Base-by-base conservation (phyloP, 2,329 filamentous ascomycete genomes). In the Fusarium chlamydosporum region DNA sequence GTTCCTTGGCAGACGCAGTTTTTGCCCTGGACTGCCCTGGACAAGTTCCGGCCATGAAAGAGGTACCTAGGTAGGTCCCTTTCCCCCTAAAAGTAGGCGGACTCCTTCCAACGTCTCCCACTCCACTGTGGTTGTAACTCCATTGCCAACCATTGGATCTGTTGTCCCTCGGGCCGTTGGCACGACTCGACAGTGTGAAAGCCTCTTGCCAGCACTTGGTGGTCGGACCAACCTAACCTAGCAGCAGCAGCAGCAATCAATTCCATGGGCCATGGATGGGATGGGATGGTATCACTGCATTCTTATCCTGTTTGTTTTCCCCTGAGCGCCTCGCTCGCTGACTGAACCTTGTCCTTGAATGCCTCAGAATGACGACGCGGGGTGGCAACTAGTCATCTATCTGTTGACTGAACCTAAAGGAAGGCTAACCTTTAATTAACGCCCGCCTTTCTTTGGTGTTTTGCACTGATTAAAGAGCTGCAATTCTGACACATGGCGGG, bases 161-260 rank as follows among this genome's bases (percentile, higher is more conserved):
- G 53, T 67, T 58, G 46, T 56, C 58, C 58, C 71, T 72, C 72
- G 72, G 72, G 72, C 72, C 72, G 72, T 74, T 74, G 67, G 62
- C 57, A 65, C 70, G 66, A 53, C 58, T 72, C 51, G 56, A 68
- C 72, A 73, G 72, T 74, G 72, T 72, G 70, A 68, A 68, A 59
- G 60, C 46, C 35, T 41, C 40, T 57, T 56, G 46, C 45, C 40
- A 53, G 45, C 72, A 74, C 72, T 70, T 74, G 72, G 72, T 74
- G 72, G 65, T 64, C 55, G 54, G 68, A 60, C 68, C 56, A 41
- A 33, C 55, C 29, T 11, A 29, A 11, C 29, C 29, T 7, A 29
- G 27, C 27, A 29, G 27, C 29, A 29, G 29, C 34, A 37, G 16
- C 34, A 47, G 46, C 56, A 45, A 51, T 51, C 34, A 51, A 37